Percentiles rank a stretch among this genome's conserved stretches.
Evolutionary conservation across 176 grass and related monocot genomes (phyloP).

Genomic region (Zea luxurians): DNA sequence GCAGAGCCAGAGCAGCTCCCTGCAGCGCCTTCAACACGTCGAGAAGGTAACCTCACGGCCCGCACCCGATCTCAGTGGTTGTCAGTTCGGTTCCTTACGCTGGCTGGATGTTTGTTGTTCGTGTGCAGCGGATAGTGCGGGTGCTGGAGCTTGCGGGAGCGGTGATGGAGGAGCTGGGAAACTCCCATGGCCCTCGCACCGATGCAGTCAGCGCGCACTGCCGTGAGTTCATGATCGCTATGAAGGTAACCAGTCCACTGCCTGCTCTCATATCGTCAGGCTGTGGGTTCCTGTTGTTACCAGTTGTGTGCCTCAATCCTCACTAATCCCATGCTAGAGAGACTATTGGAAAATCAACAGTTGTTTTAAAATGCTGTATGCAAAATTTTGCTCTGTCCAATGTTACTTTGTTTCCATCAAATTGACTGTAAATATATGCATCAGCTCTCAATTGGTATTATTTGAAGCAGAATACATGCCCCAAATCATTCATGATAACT

Average conservation of each 20-base stretch:
- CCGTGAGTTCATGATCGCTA: constrained; percentile 76
- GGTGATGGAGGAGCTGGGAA: constrained; percentile 88
- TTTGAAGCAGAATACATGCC: neutral
- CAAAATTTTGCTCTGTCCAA: neutral
- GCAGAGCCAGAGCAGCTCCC: constrained; percentile 66
- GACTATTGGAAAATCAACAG: neutral
- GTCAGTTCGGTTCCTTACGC: neutral
- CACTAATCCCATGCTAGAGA: too few species aligned
- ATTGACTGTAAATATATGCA: neutral
- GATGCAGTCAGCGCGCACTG: constrained; percentile 57
- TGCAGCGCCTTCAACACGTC: constrained; percentile 77
- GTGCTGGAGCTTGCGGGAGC: constrained; percentile 72
- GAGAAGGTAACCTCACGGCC: constrained; percentile 53
- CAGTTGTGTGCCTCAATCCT: too few species aligned
- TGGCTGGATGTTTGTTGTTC: neutral
- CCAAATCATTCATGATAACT: constrained; percentile 2
- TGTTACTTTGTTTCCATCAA: neutral
- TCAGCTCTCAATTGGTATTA: neutral
- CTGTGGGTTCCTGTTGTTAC: too few species aligned
- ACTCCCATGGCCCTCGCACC: constrained; percentile 52
- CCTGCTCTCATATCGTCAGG: neutral
- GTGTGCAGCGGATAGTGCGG: constrained; percentile 63
- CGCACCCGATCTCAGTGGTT: neutral
- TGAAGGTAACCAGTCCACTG: constrained; percentile 52
- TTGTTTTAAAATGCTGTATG: neutral